Evolutionary conservation across 139 green algal genomes (phyloP).

Genomic region (Micractinium conductrix): DNA sequence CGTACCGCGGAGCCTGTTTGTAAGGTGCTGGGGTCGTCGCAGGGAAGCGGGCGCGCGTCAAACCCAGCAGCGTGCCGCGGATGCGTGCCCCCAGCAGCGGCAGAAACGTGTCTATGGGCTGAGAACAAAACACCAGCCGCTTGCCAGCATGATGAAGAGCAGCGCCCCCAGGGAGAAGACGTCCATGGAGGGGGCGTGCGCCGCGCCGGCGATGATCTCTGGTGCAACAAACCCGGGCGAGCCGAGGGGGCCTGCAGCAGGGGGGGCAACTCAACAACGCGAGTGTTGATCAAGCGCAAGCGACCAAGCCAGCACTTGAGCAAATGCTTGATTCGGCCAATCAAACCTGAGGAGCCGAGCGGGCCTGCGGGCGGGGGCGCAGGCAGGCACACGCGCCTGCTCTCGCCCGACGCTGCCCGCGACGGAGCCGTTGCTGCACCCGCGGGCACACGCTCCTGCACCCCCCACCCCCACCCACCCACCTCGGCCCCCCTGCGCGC

Average conservation of each 20-base stretch:
- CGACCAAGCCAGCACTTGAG: no score
- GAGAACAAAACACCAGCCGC: no score
- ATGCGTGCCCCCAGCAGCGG: no score
- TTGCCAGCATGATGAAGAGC: slow-evolving; percentile 61
- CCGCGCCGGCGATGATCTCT: slow-evolving; percentile 46
- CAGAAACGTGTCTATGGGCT: no score
- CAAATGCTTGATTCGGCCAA: no score
- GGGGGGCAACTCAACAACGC: background rate
- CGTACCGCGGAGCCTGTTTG: no score
- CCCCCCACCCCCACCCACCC: background rate
- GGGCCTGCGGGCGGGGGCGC: no score
- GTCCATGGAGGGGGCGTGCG: slow-evolving; percentile 61
- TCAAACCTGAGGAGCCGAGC: no score
- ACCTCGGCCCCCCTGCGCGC: background rate
- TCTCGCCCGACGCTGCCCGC: background rate
- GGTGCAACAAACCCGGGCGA: slow-evolving; percentile 61
- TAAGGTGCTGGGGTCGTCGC: no score
- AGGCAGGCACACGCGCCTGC: background rate
- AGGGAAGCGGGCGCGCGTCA: no score
- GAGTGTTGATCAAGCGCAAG: background rate
- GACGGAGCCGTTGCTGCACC: background rate
- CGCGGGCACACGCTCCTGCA: background rate
- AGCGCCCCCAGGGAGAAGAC: slow-evolving; percentile 59
- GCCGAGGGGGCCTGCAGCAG: slow-evolving; percentile 49
- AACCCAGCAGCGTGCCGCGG: no score